Evolutionary conservation across 352 stramenopile genomes (phyloP), one percentile per base, ranked within the genome.

Genomic region (Pythium aristosporum): DNA sequence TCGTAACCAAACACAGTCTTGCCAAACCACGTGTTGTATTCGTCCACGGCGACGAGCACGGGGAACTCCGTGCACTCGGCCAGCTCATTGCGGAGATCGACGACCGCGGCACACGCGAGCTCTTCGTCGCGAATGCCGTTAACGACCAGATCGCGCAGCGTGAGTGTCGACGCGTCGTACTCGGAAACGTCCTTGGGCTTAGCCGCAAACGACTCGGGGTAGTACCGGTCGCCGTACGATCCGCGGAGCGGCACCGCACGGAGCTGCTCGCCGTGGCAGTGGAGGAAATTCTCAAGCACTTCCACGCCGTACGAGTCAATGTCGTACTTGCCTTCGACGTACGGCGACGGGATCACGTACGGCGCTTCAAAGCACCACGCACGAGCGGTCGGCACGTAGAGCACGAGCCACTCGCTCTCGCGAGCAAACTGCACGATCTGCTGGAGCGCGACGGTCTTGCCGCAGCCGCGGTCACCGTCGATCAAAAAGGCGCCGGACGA

Each of bases 11-110:
- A 95, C 20, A 94, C 80, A 0, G 87, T 94, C 70, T 89, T 82
- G 59, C 87, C 74, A 60, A 94, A 94, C 82, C 83, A 92, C 65
- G 71, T 83, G 74, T 94, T 96, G 83, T 94, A 96, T 71, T 96
- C 86, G 71, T 96, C 87, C 16, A 96, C 78, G 13, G 87, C 87
- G 57, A 96, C 88, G 12, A 96, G 69, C 63, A 96, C 87, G 7
- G 84, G 82, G 68, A 91, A 91, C 69, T 96, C 86, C 32, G 82
- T 93, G 36, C 87, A 80, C 62, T 88, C 73, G 48, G 80, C 79
- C 43, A 96, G 68, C 68, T 96, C 87, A 16, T 73, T 69, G 47
- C 86, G 87, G 49, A 96, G 72, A 62, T 96, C 87, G 47, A 89
- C 80, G 57, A 96, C 80, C 1, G 84, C 87, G 23, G 83, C 72